These are phyloP conservation scores for Coemansia sp. DNA, from an alignment of 192 early-diverging fungal genomes.

Conservation along the genomic window DNA sequence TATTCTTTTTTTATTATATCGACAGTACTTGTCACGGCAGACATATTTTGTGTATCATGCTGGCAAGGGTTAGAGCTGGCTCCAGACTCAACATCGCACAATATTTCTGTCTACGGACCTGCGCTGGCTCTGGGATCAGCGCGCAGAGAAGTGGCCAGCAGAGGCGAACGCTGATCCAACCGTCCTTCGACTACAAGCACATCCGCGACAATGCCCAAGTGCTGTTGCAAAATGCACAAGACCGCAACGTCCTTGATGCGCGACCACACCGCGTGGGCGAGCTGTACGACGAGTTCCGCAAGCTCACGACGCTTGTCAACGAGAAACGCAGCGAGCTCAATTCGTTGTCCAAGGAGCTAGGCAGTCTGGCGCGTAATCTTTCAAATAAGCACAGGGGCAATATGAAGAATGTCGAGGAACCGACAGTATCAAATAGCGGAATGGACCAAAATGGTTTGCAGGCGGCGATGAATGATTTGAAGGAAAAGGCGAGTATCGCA, in stretches of 20 bases:
- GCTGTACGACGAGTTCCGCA: slow-evolving; percentile 53
- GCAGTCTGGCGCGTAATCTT: slow-evolving; percentile 25
- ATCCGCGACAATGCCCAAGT: slow-evolving; percentile 56
- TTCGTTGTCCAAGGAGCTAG: slow-evolving; percentile 49
- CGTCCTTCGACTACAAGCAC: slow-evolving; percentile 61
- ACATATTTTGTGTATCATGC: neutral
- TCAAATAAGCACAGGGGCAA: slow-evolving; percentile 21
- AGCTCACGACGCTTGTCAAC: slow-evolving; percentile 21
- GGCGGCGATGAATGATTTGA: slow-evolving; percentile 11
- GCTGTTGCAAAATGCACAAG: slow-evolving; percentile 49
- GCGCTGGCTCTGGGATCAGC: neutral
- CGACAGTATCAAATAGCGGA: neutral
- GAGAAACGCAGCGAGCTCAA: slow-evolving; percentile 52
- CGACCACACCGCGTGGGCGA: slow-evolving; percentile 53
- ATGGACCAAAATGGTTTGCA: slow-evolving; percentile 7
- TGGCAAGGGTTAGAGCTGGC: neutral
- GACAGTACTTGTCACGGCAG: neutral
- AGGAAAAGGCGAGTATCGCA: slow-evolving; percentile 52
- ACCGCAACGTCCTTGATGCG: slow-evolving; percentile 58
- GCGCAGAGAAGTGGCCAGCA: neutral
- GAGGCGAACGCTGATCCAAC: slow-evolving; percentile 24
- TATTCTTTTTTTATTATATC: too few relatives aligned
- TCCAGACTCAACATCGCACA: neutral
- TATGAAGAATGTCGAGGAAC: neutral
- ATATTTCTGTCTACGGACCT: neutral